Evolutionary conservation across 2,329 filamentous ascomycete species (phyloP).

Genomic region (Colletotrichum agaves): DNA sequence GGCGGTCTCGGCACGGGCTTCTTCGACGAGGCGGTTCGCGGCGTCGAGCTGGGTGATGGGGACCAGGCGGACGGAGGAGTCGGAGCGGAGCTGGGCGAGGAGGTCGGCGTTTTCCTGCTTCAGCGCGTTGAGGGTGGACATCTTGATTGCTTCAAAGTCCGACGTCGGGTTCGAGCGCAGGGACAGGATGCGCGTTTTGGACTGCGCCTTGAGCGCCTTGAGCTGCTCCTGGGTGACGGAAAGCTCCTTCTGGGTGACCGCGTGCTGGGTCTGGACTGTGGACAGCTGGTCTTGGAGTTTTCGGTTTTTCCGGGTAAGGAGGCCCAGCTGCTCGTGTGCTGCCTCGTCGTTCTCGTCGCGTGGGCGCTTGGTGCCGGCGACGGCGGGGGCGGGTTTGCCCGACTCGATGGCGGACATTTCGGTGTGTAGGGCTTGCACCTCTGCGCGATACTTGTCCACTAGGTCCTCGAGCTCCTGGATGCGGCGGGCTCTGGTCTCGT

Average conservation of each 20-base stretch:
- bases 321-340: slow-evolving; percentile 78
- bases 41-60: slow-evolving; percentile 81
- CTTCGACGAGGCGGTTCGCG: slow-evolving; percentile 78
- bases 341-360: slow-evolving; percentile 66
- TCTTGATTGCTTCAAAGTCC: slow-evolving; percentile 85
- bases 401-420: slow-evolving; percentile 77
- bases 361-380: slow-evolving; percentile 70
- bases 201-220: slow-evolving; percentile 70
- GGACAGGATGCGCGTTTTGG: slow-evolving; percentile 84
- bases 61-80: slow-evolving; percentile 68
- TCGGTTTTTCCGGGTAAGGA: slow-evolving; percentile 87
- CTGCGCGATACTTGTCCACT: slow-evolving; percentile 85
- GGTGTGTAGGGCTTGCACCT: slow-evolving; percentile 78
- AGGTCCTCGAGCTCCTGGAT: slow-evolving; percentile 87
- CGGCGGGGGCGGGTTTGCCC: slow-evolving; percentile 44
- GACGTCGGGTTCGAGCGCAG: slow-evolving; percentile 93
- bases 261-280: slow-evolving; percentile 74
- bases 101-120: slow-evolving; percentile 87
- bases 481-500: slow-evolving; percentile 78
- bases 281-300: slow-evolving; percentile 83
- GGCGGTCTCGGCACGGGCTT: slow-evolving; percentile 74
- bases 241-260: slow-evolving; percentile 80
- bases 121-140: slow-evolving; percentile 79
- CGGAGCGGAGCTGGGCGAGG: slow-evolving; percentile 73
- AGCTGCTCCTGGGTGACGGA: slow-evolving; percentile 80